Percentiles rank a stretch among this genome's conserved stretches.
Evolutionary conservation across 495 filamentous ascomycete genomes (phyloP).

Genomic region (Viridothelium virens): DNA sequence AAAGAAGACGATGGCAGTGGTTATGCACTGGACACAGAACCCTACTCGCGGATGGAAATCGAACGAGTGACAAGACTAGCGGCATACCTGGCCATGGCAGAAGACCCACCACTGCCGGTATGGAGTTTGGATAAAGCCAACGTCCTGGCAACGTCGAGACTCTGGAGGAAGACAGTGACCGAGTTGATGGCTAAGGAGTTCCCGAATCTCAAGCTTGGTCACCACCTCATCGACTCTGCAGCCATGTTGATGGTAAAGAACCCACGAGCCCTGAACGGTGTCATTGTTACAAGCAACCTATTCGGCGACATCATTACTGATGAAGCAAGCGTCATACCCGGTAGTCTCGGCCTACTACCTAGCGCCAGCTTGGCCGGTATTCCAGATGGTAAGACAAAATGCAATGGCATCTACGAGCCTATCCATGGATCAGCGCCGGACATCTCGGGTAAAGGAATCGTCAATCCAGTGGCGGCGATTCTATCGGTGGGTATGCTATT

Average conservation of each 20-base stretch:
- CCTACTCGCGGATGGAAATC: slow-evolving; percentile 80
- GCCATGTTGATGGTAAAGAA: slow-evolving; percentile 98
- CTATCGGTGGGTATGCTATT: slow-evolving; percentile 89
- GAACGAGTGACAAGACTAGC: slow-evolving; percentile 82
- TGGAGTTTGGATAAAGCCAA: slow-evolving; percentile 96
- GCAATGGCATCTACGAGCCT: slow-evolving; percentile 92
- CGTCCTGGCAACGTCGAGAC: slow-evolving; percentile 78
- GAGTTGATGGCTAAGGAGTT: slow-evolving; percentile 82
- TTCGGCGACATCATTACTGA: slow-evolving; percentile 97
- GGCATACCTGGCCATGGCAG: slow-evolving; percentile 70
- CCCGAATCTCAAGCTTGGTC: slow-evolving; percentile 72
- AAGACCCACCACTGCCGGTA: slow-evolving; percentile 72
- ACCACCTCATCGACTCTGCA: slow-evolving; percentile 92
- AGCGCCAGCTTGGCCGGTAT: slow-evolving; percentile 81
- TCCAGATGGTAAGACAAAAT: slow-evolving; percentile 67
- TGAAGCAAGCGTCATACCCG: slow-evolving; percentile 93
- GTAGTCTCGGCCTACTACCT: slow-evolving; percentile 80
- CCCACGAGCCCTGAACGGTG: slow-evolving; percentile 80
- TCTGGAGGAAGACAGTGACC: slow-evolving; percentile 84
- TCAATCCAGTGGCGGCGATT: slow-evolving; percentile 73
- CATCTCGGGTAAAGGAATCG: slow-evolving; percentile 81
- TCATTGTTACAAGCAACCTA: slow-evolving; percentile 88
- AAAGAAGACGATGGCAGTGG: slow-evolving; percentile 77
- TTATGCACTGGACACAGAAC: slow-evolving; percentile 78
- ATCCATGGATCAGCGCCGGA: slow-evolving; percentile 81